Base-by-base conservation (phyloP, 352 stramenopile species). In the Phytophthora pluvialis region DNA sequence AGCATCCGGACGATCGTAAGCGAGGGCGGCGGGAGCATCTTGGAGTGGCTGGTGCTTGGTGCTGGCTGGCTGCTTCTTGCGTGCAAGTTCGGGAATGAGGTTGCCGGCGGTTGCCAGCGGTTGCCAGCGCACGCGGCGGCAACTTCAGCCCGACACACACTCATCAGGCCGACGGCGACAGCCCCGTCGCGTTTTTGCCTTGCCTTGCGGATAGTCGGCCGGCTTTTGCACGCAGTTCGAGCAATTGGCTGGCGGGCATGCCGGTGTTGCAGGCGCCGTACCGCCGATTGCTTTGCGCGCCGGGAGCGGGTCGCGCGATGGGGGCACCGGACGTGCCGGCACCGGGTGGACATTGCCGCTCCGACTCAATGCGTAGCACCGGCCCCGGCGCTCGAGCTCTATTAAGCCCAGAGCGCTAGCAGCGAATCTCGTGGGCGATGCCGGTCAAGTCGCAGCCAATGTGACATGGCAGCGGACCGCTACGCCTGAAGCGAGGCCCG, bases 1-100 rank as follows among this genome's bases (percentile, higher is more conserved):
- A 57, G 48, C 43, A 72, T 57, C 58, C 68, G 64, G 32, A 72
- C 46, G 39, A 72, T 44, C 3, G 59, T 53, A 38, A 72, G 60
- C 28, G 58, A 60, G 7, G 64, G 57, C 12, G 58, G 58, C 51
- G 58, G 49, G 31, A 72, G 64, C 64, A 72, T 72, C 21, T 28
- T 40, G 13, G 12, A 18, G n/a, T 54, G 18, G 4, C 25, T n/a
- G 28, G 8, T 51, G 40, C 2, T 42, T 33, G 21, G 21, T 21
- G 21, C 21, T 21, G 21, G 21, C 21, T 66, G 61, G 47, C 40
- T 52, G 42, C 33, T 48, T 39, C 42, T 67, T 57, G 60, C 4
- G 13, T 52, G 63, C 18, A 62, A 67, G 13, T 71, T 71, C 42
- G 57, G 40, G 63, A 71, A 62, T 71, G 63, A 51, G 28, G 18